These are phyloP conservation scores for Colletotrichum ledebouriae DNA, from an alignment of 2,329 filamentous ascomycete genomes.

Conservation along the genomic window DNA sequence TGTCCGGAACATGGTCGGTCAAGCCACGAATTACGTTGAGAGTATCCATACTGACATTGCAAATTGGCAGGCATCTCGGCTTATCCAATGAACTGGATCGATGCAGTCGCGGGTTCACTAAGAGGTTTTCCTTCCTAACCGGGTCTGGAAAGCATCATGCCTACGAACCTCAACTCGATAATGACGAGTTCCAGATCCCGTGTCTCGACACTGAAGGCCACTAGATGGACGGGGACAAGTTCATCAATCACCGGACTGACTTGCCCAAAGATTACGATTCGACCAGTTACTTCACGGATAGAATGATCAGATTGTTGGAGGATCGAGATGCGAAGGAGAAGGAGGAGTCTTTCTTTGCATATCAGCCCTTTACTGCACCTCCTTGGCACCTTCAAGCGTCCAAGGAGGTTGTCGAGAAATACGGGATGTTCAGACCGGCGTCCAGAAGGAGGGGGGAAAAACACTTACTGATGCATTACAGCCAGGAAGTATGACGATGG, in stretches of 20 bases:
- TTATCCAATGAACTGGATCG: slow-evolving; percentile 51
- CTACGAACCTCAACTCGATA: slow-evolving; percentile 59
- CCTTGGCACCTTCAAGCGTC: slow-evolving; percentile 68
- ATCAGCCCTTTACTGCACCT: slow-evolving; percentile 65
- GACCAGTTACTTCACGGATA: slow-evolving; percentile 58
- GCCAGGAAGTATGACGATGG: slow-evolving; percentile 48
- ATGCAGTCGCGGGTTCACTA: slow-evolving; percentile 56
- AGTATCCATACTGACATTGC: not conserved
- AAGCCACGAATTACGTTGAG: not conserved
- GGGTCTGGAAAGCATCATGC: slow-evolving; percentile 66
- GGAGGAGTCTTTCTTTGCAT: slow-evolving; percentile 61
- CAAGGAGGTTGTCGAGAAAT: slow-evolving; percentile 36
- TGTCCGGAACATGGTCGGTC: slow-evolving; percentile 17
- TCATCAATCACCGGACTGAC: slow-evolving; percentile 52
- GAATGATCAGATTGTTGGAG: slow-evolving; percentile 56
- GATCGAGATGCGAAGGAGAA: slow-evolving; percentile 55
- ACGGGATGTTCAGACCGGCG: not conserved
- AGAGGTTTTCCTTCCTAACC: slow-evolving; percentile 56
- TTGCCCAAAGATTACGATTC: slow-evolving; percentile 61
- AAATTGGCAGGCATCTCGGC: slow-evolving; percentile 52
- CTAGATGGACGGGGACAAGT: slow-evolving; percentile 59
- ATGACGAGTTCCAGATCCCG: slow-evolving; percentile 23
- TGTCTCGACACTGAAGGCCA: slow-evolving; percentile 17
- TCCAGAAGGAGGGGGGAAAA: too few species aligned
- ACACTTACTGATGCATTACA: slow-evolving; percentile 42